Evolutionary conservation across 306 rosid species (phyloP), one percentile per base, ranked within the genome.

Genomic region (Dalbergia cochinchinensis): DNA sequence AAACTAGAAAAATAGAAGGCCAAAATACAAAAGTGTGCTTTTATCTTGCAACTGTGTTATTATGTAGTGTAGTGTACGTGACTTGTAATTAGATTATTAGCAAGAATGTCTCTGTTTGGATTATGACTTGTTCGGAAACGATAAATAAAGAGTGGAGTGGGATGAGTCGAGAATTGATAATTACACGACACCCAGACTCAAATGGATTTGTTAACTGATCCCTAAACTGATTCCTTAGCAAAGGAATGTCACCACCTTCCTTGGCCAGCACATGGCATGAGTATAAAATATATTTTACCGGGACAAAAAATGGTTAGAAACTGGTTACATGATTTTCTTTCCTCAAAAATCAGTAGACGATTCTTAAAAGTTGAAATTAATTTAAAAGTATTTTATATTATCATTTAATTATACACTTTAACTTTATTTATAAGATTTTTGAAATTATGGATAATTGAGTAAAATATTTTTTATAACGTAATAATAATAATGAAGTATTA

Each of bases 121-220:
- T 60, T 54, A 68, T 69, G 73, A 50, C 61, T 58, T 74, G 65
- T 81, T 54, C 60, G 41, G 0, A 64, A 47, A 59, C 13, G 26
- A 34, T 71, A 22, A 14, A 60, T 10, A 45, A 62, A 5, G 31
- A 37, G 64, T 47, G 22, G 70, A 45, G 63, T 26, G 57, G 15
- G 39, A 11, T 50, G 53, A 15, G 3, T 78, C 41, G 19, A 18
- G 51, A 65, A 20, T 66, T 55, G 14, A 41, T 69, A 9, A 78
- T 77, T 34, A 71, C 39, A 65, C 20, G 58, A 81, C 67, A 80
- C 51, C 83, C 65, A 61, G 54, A 81, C 65, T 76, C 51, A 79
- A 78, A 78, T 41, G 50, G 89, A 85, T 87, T 91, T 88, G 85
- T 90, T 94, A 88, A 94, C 98, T 86, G 94, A 92, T 94, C 97